Conservation (phyloP, 805 yeast genomes). For the Myxozyma sirexii region DNA sequence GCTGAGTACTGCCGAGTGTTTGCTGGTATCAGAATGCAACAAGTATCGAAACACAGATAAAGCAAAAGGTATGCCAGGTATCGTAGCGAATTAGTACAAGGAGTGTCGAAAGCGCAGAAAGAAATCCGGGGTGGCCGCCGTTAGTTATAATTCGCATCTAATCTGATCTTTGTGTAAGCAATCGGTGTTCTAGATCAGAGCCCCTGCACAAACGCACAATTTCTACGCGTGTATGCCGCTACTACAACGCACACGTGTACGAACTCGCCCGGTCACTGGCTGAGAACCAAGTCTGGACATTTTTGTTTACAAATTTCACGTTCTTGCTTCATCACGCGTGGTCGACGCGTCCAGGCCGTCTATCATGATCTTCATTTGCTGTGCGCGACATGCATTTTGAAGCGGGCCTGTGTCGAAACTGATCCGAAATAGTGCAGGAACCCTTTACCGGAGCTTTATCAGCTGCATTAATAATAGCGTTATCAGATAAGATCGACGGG, state of each 20-base stretch:
- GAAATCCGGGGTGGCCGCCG: neutral
- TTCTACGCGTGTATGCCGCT: neutral
- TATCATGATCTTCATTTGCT: neutral
- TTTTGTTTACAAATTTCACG: neutral
- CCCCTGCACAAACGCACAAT: neutral
- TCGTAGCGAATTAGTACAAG: neutral
- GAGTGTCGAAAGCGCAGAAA: neutral
- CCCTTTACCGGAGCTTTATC: too few species aligned
- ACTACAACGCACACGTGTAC: neutral
- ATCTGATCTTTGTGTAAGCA: constrained; percentile 1
- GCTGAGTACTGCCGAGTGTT: too few species aligned
- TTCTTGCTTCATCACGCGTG: neutral
- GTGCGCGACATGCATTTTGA: too few species aligned
- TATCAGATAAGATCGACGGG: neutral
- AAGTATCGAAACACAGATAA: neutral
- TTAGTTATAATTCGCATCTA: neutral
- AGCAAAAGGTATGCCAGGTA: neutral
- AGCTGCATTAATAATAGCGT: neutral
- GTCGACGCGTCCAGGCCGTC: neutral
- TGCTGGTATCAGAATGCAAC: too few species aligned
- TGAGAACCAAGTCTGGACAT: constrained; percentile 2
- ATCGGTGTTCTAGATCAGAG: neutral
- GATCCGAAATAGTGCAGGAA: too few species aligned
- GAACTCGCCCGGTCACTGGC: neutral
- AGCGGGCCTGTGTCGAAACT: too few species aligned